A percentile compares a stretch with the other conserved stretches of the same genome.
These are phyloP conservation scores for Leccinum subtestaceum DNA, from an alignment of 768 basidiomycete species.

Conservation along the genomic window DNA sequence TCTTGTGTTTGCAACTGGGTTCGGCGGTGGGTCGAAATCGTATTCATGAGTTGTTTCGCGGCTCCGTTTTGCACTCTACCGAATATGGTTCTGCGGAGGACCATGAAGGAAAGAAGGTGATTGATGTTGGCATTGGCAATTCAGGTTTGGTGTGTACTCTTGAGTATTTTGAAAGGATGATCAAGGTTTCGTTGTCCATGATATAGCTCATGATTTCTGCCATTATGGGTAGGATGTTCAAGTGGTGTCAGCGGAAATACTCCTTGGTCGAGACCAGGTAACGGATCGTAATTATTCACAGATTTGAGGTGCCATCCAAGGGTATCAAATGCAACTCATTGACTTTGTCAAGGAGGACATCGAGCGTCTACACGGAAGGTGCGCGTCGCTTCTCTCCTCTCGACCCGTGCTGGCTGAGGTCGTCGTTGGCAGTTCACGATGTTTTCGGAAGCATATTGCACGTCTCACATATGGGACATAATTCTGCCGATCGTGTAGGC, in stretches of 20 bases:
- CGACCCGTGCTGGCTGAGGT: too few species aligned
- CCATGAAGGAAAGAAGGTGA: slow-evolving; percentile 57
- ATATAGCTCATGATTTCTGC: slow-evolving; percentile 37
- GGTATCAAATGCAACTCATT: slow-evolving; percentile 97
- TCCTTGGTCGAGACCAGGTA: too few species aligned
- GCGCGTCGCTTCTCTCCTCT: not conserved
- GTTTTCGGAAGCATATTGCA: slow-evolving; percentile 92
- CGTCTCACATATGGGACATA: slow-evolving; percentile 88
- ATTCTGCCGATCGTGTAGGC: slow-evolving; percentile 66
- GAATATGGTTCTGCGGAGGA: slow-evolving; percentile 44
- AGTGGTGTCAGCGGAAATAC: too few species aligned
- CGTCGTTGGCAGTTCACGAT: slow-evolving; percentile 71
- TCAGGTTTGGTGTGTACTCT: slow-evolving; percentile 38
- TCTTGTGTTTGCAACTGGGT: slow-evolving; percentile 55
- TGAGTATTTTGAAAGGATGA: not conserved
- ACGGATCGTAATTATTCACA: too few species aligned
- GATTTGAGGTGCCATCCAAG: too few species aligned
- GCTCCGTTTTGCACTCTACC: slow-evolving; percentile 52
- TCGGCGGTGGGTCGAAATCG: slow-evolving; percentile 17
- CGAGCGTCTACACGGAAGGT: too few species aligned
- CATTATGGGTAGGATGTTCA: not conserved
- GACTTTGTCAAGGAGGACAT: slow-evolving; percentile 97
- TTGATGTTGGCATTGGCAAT: slow-evolving; percentile 62
- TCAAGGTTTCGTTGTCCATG: slow-evolving; percentile 27
- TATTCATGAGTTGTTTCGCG: slow-evolving; percentile 47